Percentiles rank a stretch among this genome's conserved stretches.
phyloP scores from a whole-genome alignment of 495 filamentous ascomycete genomes.

The Xylaria palmicola region DNA sequence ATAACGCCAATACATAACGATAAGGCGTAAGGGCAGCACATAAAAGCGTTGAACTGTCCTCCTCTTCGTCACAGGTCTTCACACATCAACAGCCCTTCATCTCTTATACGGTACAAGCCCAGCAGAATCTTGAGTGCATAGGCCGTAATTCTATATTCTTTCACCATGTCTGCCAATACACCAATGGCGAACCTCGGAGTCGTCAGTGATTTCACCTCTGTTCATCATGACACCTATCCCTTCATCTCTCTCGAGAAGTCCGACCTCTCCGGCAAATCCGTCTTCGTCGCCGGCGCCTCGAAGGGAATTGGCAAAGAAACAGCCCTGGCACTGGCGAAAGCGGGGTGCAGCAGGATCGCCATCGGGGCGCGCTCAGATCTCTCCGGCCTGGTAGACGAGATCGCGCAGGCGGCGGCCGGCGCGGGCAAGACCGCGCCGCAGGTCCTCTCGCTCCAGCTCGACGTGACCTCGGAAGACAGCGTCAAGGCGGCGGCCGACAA shows the following conservation, averaged over 20 bases:
- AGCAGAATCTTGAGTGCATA: neutral
- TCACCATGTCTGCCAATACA: constrained; percentile 18
- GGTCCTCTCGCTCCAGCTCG: constrained; percentile 41
- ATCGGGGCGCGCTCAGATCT: constrained; percentile 44
- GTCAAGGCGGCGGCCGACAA: constrained; percentile 35
- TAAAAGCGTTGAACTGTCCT: too few species aligned
- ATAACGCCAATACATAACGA: too few species aligned
- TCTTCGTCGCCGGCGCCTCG: constrained; percentile 56
- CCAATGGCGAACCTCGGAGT: constrained; percentile 9
- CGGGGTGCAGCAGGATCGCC: constrained; percentile 42
- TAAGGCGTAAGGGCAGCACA: too few species aligned
- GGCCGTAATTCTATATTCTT: neutral
- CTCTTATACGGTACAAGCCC: neutral
- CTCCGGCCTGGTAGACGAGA: constrained; percentile 32
- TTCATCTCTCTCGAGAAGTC: constrained; percentile 33
- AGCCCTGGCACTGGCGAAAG: constrained; percentile 45
- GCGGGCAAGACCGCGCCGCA: constrained; percentile 36
- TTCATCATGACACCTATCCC: constrained; percentile 40
- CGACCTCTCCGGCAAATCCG: constrained; percentile 51
- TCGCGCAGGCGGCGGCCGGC: constrained; percentile 29
- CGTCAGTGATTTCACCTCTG: constrained; percentile 17
- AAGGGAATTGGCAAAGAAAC: constrained; percentile 56
- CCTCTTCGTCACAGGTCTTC: too few species aligned
- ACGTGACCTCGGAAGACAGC: constrained; percentile 40
- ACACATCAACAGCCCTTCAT: neutral